These are phyloP conservation scores for Trichoderma sp. DNA, from an alignment of 2,329 filamentous ascomycete species.

Conservation along the genomic window DNA sequence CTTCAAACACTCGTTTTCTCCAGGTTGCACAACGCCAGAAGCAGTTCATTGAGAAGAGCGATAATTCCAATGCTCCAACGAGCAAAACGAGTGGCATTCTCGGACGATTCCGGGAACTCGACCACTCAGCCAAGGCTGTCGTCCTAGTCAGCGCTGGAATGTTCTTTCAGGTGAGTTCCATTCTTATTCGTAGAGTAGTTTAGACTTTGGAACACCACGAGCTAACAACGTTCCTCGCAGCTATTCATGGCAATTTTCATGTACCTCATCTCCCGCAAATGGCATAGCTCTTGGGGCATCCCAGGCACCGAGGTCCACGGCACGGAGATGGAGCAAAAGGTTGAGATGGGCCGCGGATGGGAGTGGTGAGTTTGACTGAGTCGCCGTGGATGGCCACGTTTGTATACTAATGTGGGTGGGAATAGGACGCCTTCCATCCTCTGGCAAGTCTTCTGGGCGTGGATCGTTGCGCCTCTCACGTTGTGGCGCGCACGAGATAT, in stretches of 20 bases:
- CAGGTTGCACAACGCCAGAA: constrained; percentile 56
- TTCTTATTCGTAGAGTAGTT: neutral
- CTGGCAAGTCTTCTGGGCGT: constrained; percentile 64
- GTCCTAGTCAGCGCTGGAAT: constrained; percentile 56
- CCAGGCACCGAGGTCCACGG: constrained; percentile 60
- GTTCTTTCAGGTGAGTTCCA: constrained; percentile 51
- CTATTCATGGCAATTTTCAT: constrained; percentile 58
- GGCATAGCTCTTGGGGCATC: constrained; percentile 60
- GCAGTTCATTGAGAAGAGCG: constrained; percentile 29
- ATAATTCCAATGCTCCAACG: neutral
- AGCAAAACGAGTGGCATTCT: constrained; percentile 30
- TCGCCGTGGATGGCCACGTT: neutral
- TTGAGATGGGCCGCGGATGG: constrained; percentile 54
- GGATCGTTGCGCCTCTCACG: constrained; percentile 59
- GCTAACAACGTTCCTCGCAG: constrained; percentile 40
- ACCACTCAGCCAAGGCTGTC: constrained; percentile 49
- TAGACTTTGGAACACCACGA: neutral
- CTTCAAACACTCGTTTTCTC: constrained; percentile 61
- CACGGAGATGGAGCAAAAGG: constrained; percentile 51
- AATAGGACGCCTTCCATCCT: constrained; percentile 58
- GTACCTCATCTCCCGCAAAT: constrained; percentile 64
- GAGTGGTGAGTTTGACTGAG: constrained; percentile 57
- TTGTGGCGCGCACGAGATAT: constrained; percentile 64
- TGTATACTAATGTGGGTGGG: neutral
- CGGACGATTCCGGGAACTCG: constrained; percentile 38